Conservation (phyloP, 208 protist genomes). For the Leishmania braziliensis region DNA sequence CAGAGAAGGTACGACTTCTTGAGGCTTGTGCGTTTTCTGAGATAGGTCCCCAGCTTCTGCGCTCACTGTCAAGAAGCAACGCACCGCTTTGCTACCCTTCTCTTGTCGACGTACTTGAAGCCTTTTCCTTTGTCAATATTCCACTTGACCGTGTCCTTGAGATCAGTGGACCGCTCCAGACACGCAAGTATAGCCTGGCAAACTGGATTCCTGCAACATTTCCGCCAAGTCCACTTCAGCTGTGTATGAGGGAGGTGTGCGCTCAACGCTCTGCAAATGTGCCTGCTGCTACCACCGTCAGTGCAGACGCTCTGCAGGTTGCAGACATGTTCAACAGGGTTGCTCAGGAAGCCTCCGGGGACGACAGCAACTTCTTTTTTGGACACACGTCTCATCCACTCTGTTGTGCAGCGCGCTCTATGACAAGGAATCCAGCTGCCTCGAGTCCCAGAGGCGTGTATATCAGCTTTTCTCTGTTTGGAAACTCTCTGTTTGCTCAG, state of each 20-base stretch:
- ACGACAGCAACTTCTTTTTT: conserved; percentile 22
- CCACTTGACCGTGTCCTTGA: conserved; percentile 81
- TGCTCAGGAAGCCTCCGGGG: not conserved
- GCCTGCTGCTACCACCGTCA: not conserved
- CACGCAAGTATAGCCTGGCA: conserved; percentile 76
- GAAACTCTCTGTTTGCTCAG: conserved; percentile 54
- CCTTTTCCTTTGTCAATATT: conserved; percentile 73
- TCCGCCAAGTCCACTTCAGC: conserved; percentile 21
- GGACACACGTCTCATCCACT: conserved; percentile 43
- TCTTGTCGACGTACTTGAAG: conserved; percentile 69
- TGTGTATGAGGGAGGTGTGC: conserved; percentile 43
- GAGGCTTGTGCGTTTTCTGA: conserved; percentile 52
- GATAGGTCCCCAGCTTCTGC: conserved; percentile 49
- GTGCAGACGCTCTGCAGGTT: conserved; percentile 17
- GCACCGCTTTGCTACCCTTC: conserved; percentile 71
- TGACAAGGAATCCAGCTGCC: not conserved
- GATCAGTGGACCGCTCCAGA: conserved; percentile 69
- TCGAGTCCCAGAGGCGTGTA: conserved; percentile 36
- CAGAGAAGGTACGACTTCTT: conserved; percentile 45
- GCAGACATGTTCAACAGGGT: conserved; percentile 36
- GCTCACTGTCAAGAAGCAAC: conserved; percentile 49
- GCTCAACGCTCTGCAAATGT: conserved; percentile 19
- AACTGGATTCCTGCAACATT: conserved; percentile 14
- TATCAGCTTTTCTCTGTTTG: conserved; percentile 61
- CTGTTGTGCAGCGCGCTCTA: conserved; percentile 20